Percentiles rank a stretch among this genome's conserved stretches.
phyloP scores from a whole-genome alignment of 2,329 filamentous ascomycete genomes.

The Stachybotrys chlorohalonatus region DNA sequence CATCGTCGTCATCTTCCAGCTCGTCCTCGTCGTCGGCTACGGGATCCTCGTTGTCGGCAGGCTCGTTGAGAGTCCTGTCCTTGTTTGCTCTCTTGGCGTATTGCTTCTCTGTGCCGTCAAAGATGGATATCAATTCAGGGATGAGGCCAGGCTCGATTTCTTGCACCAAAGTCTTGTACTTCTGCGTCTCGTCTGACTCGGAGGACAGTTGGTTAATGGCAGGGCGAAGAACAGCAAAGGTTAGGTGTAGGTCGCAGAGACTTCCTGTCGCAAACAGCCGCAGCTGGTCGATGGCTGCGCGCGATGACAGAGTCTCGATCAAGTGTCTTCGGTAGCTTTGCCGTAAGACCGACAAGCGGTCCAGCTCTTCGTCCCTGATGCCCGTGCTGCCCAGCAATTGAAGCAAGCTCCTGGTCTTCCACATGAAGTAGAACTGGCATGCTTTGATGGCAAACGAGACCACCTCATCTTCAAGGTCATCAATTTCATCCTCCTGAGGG shows the following conservation, averaged over 20 bases:
- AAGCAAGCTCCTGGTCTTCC: conserved; percentile 63
- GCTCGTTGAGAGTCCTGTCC: conserved; percentile 46
- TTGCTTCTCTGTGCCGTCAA: conserved; percentile 65
- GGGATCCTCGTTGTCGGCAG: conserved; percentile 65
- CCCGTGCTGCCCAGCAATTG: conserved; percentile 45
- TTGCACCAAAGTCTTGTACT: conserved; percentile 44
- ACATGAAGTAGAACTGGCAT: conserved; percentile 87
- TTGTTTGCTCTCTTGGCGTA: conserved; percentile 64
- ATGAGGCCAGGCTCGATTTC: conserved; percentile 56
- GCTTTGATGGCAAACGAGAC: conserved; percentile 68
- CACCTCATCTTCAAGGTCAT: conserved; percentile 71
- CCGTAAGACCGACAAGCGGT: conserved; percentile 47
- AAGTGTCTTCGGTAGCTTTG: conserved; percentile 52
- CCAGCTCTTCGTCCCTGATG: conserved; percentile 49
- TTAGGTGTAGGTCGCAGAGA: conserved; percentile 72
- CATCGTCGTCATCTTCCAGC: conserved; percentile 45
- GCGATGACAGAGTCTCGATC: conserved; percentile 59
- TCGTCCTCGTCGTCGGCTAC: conserved; percentile 53
- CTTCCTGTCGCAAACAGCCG: conserved; percentile 66
- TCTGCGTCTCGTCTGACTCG: conserved; percentile 14
- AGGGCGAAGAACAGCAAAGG: conserved; percentile 65
- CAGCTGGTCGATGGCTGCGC: conserved; percentile 65
- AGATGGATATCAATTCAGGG: conserved; percentile 66
- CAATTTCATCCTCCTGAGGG: conserved; percentile 59
- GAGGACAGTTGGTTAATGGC: conserved; percentile 29